Percentiles rank a stretch among this genome's conserved stretches.
These are phyloP conservation scores for Metschnikowia colocasiae DNA, from an alignment of 805 yeast species.

Conservation along the genomic window DNA sequence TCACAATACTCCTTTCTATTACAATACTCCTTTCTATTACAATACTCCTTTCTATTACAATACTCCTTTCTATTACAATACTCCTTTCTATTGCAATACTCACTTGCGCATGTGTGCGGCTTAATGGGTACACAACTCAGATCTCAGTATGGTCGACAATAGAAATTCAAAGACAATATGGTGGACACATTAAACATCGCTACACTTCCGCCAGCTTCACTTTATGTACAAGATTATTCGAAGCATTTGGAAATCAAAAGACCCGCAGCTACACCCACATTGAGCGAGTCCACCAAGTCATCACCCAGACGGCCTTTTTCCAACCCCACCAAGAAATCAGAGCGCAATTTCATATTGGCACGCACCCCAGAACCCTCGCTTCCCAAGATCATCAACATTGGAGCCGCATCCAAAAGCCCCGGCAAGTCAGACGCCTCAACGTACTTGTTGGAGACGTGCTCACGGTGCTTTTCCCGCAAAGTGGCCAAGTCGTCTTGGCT, in stretches of 20 bases:
- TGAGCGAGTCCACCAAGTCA: constrained; percentile 66
- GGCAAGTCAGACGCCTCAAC: constrained; percentile 43
- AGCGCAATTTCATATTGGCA: constrained; percentile 54
- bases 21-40: no score
- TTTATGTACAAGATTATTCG: constrained; percentile 3
- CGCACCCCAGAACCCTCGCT: constrained; percentile 85
- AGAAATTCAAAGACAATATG: no score
- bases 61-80: no score
- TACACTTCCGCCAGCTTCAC: no score
- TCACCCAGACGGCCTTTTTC: constrained; percentile 29
- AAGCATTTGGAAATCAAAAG: constrained; percentile 42
- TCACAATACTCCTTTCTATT: no score
- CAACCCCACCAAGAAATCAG: constrained; percentile 50
- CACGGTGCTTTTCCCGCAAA: constrained; percentile 25
- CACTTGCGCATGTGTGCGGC: not conserved
- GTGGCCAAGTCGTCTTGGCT: constrained; percentile 20
- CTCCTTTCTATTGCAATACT: not conserved
- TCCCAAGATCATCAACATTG: constrained; percentile 73
- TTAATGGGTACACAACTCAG: no score
- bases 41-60: no score
- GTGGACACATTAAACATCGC: no score
- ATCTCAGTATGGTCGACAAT: no score
- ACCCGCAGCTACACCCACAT: constrained; percentile 88
- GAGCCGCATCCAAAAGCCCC: constrained; percentile 44
- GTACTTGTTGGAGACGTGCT: constrained; percentile 30